Conservation (phyloP, 2,329 filamentous ascomycete genomes). For the Achaetomium macrosporum region DNA sequence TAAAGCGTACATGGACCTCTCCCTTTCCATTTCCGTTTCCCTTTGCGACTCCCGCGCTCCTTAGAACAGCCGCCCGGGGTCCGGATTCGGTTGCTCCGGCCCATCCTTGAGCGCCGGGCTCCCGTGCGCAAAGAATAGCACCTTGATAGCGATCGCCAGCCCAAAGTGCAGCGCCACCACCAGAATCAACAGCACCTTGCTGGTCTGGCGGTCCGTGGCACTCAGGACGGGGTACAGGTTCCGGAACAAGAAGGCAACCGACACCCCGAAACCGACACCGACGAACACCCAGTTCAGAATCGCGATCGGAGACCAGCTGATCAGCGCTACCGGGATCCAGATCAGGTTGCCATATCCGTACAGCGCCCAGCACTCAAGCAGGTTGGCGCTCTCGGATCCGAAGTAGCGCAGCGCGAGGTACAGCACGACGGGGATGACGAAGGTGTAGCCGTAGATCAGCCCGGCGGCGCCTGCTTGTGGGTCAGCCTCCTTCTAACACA, state of each 20-base stretch:
- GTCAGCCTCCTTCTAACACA: slow-evolving; percentile 10
- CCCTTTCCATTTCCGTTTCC: background rate
- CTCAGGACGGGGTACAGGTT: slow-evolving; percentile 89
- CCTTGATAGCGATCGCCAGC: slow-evolving; percentile 90
- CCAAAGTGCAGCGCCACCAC: slow-evolving; percentile 83
- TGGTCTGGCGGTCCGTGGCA: slow-evolving; percentile 86
- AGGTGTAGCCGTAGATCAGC: slow-evolving; percentile 91
- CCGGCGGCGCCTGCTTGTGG: slow-evolving; percentile 66
- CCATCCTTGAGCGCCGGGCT: slow-evolving; percentile 42
- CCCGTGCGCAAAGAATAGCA: slow-evolving; percentile 86
- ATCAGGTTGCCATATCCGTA: slow-evolving; percentile 97
- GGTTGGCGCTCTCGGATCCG: slow-evolving; percentile 84
- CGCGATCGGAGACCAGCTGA: slow-evolving; percentile 81
- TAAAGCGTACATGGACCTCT: background rate
- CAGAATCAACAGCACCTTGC: slow-evolving; percentile 77
- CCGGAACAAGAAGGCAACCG: slow-evolving; percentile 75
- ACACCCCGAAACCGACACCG: slow-evolving; percentile 74
- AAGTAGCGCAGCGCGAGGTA: slow-evolving; percentile 93
- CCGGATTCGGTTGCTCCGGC: background rate
- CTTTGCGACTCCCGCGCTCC: background rate
- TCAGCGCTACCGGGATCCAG: slow-evolving; percentile 90
- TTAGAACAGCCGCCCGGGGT: slow-evolving; percentile 10
- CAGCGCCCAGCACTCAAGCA: slow-evolving; percentile 90
- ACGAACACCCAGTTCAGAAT: slow-evolving; percentile 94
- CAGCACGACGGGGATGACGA: slow-evolving; percentile 74